Conservation (phyloP, 306 rosid species). For the Cercis canadensis region DNA sequence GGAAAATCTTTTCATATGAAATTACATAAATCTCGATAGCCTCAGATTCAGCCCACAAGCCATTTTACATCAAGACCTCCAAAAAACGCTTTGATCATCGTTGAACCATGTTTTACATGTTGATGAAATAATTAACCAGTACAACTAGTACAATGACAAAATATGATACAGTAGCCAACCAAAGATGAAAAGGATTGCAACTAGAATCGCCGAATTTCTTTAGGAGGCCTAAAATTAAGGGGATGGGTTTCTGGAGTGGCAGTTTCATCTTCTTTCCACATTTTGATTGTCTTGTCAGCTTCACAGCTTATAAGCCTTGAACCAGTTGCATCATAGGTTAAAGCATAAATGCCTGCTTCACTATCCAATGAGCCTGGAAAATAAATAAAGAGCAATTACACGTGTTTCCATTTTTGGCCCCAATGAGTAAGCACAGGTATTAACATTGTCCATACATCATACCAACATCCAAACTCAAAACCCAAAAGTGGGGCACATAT, state of each 20-base stretch:
- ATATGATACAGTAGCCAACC: not conserved
- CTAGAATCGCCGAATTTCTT: slow-evolving; percentile 88
- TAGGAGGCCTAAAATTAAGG: slow-evolving; percentile 87
- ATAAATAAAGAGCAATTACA: not conserved
- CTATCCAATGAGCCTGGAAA: slow-evolving; percentile 89
- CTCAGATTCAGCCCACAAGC: slow-evolving; percentile 4
- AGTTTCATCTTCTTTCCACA: slow-evolving; percentile 97
- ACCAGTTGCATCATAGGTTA: slow-evolving; percentile 78
- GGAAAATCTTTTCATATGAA: too few species aligned
- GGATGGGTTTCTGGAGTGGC: slow-evolving; percentile 96
- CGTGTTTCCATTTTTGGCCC: not conserved
- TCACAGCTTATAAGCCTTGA: slow-evolving; percentile 86
- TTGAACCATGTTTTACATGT: slow-evolving; percentile 2
- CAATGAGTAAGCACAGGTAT: too few species aligned
- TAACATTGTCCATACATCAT: too few species aligned
- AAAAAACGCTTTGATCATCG: not conserved
- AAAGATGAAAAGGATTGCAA: not conserved
- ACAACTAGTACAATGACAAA: not conserved
- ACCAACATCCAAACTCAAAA: not conserved
- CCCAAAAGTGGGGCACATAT: slow-evolving; percentile 1
- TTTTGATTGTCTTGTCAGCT: slow-evolving; percentile 95
- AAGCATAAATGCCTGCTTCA: slow-evolving; percentile 95
- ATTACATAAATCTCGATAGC: too few species aligned
- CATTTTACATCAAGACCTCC: slow-evolving; percentile 30
- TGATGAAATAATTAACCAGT: not conserved